Conservation (phyloP, 192 early-diverging fungal species). For the Coemansia sp. region DNA sequence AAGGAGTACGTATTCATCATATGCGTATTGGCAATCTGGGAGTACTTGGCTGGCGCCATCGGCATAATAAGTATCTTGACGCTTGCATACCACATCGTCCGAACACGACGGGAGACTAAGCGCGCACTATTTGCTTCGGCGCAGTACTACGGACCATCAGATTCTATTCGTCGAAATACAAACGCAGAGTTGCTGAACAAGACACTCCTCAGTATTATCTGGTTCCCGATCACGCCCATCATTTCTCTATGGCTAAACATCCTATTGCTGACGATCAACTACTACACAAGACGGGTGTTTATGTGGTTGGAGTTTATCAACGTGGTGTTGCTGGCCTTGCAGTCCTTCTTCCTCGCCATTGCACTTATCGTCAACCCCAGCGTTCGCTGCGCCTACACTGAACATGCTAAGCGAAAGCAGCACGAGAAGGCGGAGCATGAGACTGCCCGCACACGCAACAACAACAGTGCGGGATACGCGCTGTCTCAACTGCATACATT, state of each 20-base stretch:
- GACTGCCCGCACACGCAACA: not conserved
- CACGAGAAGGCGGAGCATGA: not conserved
- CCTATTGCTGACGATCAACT: slow-evolving; percentile 19
- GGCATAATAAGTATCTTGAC: slow-evolving; percentile 25
- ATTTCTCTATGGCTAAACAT: slow-evolving; percentile 44
- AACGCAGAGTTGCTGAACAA: slow-evolving; percentile 23
- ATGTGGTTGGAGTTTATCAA: slow-evolving; percentile 35
- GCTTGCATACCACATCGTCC: slow-evolving; percentile 22
- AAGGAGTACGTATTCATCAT: slow-evolving; percentile 20
- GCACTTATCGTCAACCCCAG: slow-evolving; percentile 39
- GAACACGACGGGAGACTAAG: slow-evolving; percentile 26
- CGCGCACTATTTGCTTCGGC: slow-evolving; percentile 6
- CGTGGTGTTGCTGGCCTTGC: slow-evolving; percentile 31
- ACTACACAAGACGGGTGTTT: slow-evolving; percentile 21
- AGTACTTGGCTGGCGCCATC: slow-evolving; percentile 30
- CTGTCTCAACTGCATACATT: slow-evolving; percentile 1
- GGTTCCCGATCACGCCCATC: slow-evolving; percentile 46
- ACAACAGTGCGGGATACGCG: not conserved
- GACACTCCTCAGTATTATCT: slow-evolving; percentile 33
- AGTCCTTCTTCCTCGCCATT: slow-evolving; percentile 36
- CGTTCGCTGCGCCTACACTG: slow-evolving; percentile 5
- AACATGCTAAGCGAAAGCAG: slow-evolving; percentile 1
- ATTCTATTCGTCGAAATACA: not conserved
- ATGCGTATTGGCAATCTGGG: slow-evolving; percentile 20
- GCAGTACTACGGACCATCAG: slow-evolving; percentile 17